A percentile compares a stretch with the other conserved stretches of the same genome.
Evolutionary conservation across 2,329 filamentous ascomycete genomes (phyloP).

Genomic region (Cadophora luteo-olivacea): DNA sequence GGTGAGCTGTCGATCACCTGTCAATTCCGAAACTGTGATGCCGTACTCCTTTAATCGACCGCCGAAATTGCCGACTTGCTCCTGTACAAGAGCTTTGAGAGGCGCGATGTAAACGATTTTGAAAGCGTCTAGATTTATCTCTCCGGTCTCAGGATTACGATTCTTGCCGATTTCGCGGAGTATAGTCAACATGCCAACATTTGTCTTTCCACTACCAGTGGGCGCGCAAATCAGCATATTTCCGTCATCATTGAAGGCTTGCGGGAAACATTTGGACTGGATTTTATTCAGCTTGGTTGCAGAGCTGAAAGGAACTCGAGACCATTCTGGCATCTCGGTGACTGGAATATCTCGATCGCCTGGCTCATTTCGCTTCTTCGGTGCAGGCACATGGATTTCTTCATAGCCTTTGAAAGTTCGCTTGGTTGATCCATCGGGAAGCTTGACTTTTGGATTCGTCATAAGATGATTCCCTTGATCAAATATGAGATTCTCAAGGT

Average conservation of each 20-base stretch:
- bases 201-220: constrained; percentile 97
- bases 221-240: constrained; percentile 98
- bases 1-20: constrained; percentile 95
- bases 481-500: constrained; percentile 94
- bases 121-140: constrained; percentile 94
- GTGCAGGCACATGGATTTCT: constrained; percentile 94
- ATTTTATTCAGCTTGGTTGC: constrained; percentile 92
- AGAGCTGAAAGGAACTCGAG: constrained; percentile 81
- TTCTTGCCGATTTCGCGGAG: constrained; percentile 97
- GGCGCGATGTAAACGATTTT: constrained; percentile 99
- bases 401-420: constrained; percentile 97
- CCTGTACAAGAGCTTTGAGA: constrained; percentile 92
- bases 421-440: constrained; percentile 95
- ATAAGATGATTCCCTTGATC: constrained; percentile 98
- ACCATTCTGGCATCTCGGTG: constrained; percentile 91
- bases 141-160: constrained; percentile 84
- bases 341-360: constrained; percentile 84
- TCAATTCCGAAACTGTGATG: constrained; percentile 92
- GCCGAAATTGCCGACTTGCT: constrained; percentile 97
- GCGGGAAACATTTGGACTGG: constrained; percentile 90
- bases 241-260: constrained; percentile 90
- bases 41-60: constrained; percentile 89
- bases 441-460: constrained; percentile 96
- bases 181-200: constrained; percentile 97
- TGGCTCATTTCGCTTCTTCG: constrained; percentile 84